Conservation (phyloP, 148 eudicot genomes). For the Silene latifolia region DNA sequence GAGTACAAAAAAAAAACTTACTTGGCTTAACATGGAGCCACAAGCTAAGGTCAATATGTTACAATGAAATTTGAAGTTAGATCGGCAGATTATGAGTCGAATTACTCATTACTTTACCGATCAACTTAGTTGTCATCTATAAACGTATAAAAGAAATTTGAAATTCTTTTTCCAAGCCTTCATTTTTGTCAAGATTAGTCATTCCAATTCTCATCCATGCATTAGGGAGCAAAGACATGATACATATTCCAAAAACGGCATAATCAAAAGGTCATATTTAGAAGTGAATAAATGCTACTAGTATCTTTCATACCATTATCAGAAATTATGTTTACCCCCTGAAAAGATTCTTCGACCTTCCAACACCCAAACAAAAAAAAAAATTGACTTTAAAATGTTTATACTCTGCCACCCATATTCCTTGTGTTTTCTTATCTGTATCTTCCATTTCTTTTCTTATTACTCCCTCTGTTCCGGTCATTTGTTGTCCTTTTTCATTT, state of each 20-base stretch:
- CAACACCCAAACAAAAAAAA: conserved; percentile 10
- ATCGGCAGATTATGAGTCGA: too few species aligned
- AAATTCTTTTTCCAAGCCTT: too few species aligned
- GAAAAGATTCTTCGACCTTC: conserved; percentile 34
- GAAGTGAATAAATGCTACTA: conserved; percentile 27
- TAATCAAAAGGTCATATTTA: background rate
- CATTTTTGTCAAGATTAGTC: too few species aligned
- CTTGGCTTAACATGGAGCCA: too few species aligned
- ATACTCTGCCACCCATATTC: conserved; percentile 29
- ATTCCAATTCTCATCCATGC: background rate
- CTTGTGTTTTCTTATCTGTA: conserved; percentile 20
- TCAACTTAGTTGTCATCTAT: too few species aligned
- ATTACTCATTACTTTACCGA: too few species aligned
- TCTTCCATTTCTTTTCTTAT: conserved; percentile 3
- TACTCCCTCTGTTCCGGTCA: too few species aligned
- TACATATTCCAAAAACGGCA: background rate
- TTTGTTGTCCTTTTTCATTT: too few species aligned
- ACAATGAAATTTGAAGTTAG: too few species aligned
- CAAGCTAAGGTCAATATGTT: too few species aligned
- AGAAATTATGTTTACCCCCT: conserved; percentile 27
- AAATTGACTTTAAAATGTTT: conserved; percentile 25
- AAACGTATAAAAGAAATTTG: too few species aligned
- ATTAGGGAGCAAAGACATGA: background rate
- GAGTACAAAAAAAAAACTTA: too few species aligned
- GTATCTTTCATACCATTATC: conserved; percentile 29